Conservation (phyloP, 345 rosid species). For the Euphorbia tirucalli region DNA sequence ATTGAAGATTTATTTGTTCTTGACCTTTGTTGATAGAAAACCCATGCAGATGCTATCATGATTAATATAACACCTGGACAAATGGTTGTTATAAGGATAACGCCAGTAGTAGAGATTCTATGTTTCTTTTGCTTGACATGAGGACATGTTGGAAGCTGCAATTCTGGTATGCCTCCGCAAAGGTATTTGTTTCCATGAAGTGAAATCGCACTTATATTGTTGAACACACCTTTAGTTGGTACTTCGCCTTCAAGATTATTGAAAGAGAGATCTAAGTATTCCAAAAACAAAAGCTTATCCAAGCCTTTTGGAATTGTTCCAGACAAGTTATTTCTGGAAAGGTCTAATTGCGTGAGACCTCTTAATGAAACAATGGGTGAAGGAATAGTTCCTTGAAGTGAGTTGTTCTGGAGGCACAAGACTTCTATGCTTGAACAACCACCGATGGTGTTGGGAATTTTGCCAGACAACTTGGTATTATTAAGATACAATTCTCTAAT, state of each 20-base stretch:
- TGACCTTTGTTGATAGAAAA: not conserved
- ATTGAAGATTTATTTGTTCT: not conserved
- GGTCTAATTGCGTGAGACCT: conserved; percentile 11
- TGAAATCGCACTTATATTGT: not conserved
- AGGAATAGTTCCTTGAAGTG: conserved; percentile 16
- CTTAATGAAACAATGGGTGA: conserved; percentile 3
- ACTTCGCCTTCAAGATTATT: conserved; percentile 20
- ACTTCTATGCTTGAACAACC: too few relatives aligned
- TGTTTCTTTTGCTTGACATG: not conserved
- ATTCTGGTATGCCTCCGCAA: conserved; percentile 17
- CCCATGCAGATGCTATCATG: not conserved
- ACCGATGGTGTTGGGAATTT: too few relatives aligned
- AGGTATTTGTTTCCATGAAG: conserved; percentile 6
- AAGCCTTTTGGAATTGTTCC: conserved; percentile 15
- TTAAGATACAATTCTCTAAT: too few relatives aligned
- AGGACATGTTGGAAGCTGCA: conserved; percentile 11
- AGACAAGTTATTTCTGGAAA: conserved; percentile 14
- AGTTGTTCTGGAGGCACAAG: conserved; percentile 1
- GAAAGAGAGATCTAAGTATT: conserved; percentile 7
- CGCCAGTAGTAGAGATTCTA: not conserved
- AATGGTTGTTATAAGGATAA: not conserved
- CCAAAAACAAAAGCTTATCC: not conserved
- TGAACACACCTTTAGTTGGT: conserved; percentile 9
- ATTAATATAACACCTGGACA: not conserved
- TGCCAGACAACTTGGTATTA: too few relatives aligned